These are phyloP conservation scores for Fraxinus sp. DNA, from an alignment of 305 asterid species.

Conservation along the genomic window DNA sequence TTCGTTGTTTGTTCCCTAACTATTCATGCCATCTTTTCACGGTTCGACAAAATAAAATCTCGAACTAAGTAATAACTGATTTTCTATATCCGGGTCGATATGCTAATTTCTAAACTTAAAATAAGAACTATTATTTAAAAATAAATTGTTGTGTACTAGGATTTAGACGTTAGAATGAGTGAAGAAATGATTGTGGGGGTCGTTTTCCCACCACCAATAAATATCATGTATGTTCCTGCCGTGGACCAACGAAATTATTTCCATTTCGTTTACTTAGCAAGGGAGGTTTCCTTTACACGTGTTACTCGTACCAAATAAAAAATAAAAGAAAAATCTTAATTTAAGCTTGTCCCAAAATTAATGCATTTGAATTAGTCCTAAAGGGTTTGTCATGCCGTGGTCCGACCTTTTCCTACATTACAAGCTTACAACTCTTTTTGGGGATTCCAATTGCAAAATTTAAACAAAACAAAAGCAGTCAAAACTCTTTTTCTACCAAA, in stretches of 20 bases:
- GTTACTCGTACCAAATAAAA: not conserved
- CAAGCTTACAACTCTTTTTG: not conserved
- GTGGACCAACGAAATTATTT: not conserved
- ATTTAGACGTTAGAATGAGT: not conserved
- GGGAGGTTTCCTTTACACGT: conserved; percentile 7
- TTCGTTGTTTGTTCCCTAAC: not conserved
- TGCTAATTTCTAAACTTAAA: not conserved
- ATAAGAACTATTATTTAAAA: not conserved
- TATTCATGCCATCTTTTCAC: not conserved
- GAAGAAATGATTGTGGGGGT: not conserved
- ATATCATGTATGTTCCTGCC: not conserved
- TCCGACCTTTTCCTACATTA: conserved; percentile 25
- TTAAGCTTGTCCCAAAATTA: not conserved
- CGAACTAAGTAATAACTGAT: not conserved
- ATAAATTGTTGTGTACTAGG: not conserved
- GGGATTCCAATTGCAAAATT: not conserved
- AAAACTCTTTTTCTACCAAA: conserved; percentile 7
- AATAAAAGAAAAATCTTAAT: not conserved
- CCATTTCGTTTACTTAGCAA: conserved; percentile 1
- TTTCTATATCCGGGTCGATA: not conserved
- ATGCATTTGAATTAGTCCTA: conserved; percentile 1
- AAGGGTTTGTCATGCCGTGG: conserved; percentile 20
- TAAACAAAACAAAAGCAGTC: conserved; percentile 3
- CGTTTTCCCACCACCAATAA: not conserved
- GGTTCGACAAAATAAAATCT: not conserved